Evolutionary conservation across 1,139 yeast species (phyloP).

Genomic region (Candida tetrigidarum): DNA sequence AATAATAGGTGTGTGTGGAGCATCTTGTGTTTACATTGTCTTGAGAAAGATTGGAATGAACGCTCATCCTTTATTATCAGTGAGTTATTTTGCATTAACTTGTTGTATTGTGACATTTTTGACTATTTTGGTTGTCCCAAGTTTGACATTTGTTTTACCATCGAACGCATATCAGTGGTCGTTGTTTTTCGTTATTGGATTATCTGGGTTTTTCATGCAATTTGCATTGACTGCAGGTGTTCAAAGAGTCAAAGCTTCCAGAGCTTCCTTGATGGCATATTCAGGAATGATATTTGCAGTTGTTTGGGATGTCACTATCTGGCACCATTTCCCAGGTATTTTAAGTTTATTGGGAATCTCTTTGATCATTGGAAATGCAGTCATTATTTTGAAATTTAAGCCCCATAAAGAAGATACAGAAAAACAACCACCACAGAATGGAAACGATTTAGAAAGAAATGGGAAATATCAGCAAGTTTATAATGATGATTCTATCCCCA

Average conservation of each 20-base stretch:
- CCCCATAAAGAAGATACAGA: slow-evolving; percentile 26
- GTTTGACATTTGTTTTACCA: slow-evolving; percentile 64
- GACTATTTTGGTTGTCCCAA: slow-evolving; percentile 60
- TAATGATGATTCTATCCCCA: slow-evolving; percentile 23
- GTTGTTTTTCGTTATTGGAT: slow-evolving; percentile 62
- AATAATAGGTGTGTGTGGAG: slow-evolving; percentile 71
- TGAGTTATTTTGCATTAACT: slow-evolving; percentile 71
- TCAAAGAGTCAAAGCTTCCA: slow-evolving; percentile 79
- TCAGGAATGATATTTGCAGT: slow-evolving; percentile 79
- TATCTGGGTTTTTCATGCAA: slow-evolving; percentile 84
- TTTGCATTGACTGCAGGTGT: slow-evolving; percentile 80
- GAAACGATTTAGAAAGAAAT: slow-evolving; percentile 19
- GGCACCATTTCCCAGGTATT: slow-evolving; percentile 73
- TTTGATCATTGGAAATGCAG: slow-evolving; percentile 69
- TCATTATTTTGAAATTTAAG: slow-evolving; percentile 56
- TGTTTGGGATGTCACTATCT: slow-evolving; percentile 73
- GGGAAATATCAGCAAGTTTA: slow-evolving; percentile 19
- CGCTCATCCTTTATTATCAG: slow-evolving; percentile 82
- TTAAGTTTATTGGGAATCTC: slow-evolving; percentile 72
- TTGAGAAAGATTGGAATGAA: slow-evolving; percentile 75
- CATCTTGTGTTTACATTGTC: slow-evolving; percentile 70
- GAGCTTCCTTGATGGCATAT: slow-evolving; percentile 76
- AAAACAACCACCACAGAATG: slow-evolving; percentile 5
- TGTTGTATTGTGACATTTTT: slow-evolving; percentile 60
- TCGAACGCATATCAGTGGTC: slow-evolving; percentile 64